A percentile compares a stretch with the other conserved stretches of the same genome.
Evolutionary conservation across 495 filamentous ascomycete genomes (phyloP).

Genomic region (Tuber umbilicatum): DNA sequence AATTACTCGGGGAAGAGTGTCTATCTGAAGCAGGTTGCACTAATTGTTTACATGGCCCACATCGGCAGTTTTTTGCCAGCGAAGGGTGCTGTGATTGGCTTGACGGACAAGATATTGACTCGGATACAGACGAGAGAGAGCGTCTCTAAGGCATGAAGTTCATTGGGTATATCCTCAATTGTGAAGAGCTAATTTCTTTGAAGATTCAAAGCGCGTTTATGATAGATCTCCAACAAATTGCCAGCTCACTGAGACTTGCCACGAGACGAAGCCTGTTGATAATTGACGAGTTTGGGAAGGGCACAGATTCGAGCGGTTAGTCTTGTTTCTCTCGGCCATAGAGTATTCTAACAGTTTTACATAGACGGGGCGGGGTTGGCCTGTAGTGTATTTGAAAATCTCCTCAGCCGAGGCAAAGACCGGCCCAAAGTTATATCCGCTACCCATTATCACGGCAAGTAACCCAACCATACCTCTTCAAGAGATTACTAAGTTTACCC

Average conservation of each 20-base stretch:
- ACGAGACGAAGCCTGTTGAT: constrained; percentile 73
- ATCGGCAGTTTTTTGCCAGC: constrained; percentile 90
- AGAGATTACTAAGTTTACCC: constrained; percentile 11
- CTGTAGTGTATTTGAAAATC: constrained; percentile 70
- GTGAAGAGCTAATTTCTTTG: background rate
- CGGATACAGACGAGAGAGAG: constrained; percentile 82
- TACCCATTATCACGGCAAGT: constrained; percentile 71
- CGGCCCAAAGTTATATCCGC: constrained; percentile 76
- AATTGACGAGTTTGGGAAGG: constrained; percentile 95
- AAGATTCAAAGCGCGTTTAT: constrained; percentile 85
- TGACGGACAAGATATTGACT: constrained; percentile 90
- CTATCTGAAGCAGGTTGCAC: constrained; percentile 90
- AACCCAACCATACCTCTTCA: background rate
- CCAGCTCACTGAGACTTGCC: constrained; percentile 67
- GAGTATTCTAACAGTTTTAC: background rate
- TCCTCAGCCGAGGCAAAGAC: constrained; percentile 55
- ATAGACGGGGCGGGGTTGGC: constrained; percentile 74
- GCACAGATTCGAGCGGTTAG: constrained; percentile 60
- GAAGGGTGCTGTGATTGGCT: constrained; percentile 65
- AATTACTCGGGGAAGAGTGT: constrained; percentile 97
- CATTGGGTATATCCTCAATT: background rate
- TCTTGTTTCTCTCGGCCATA: constrained; percentile 38
- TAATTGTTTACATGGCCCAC: constrained; percentile 90
- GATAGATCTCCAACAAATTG: constrained; percentile 84
- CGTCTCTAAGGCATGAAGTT: constrained; percentile 57